Evolutionary conservation across 2,329 filamentous ascomycete genomes (phyloP), one percentile per base, ranked within the genome.

Genomic region (Aspergillus persii): DNA sequence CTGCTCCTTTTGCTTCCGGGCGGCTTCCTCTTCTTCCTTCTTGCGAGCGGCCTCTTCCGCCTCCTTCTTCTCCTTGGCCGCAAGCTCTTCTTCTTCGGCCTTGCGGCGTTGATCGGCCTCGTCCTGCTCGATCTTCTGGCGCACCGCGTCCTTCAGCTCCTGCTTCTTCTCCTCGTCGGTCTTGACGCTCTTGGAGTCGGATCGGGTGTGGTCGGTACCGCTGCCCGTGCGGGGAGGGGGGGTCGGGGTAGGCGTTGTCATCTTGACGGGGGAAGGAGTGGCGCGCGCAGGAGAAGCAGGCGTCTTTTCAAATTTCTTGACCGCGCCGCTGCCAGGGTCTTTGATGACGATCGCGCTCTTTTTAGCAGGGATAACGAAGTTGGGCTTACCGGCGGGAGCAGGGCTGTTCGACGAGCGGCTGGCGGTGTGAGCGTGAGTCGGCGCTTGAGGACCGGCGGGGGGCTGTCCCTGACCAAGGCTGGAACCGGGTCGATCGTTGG

Each of bases 321-420:
- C 80, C 31, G 87, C 85, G 71, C 95, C 91, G 62, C 92, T 93
- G 57, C 88, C 84, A 31, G 89, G 84, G 69, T 92, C 91, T 81
- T 92, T 96, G 81, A 97, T 96, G 52, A 87, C 82, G 65, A 97
- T 89, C 1, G 89, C 87, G 51, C 87, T 87, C 75, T 86, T 92
- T 81, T 89, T 91, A 59, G 75, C 81, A 8, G 89, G 87, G 60
- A 86, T 85, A 61, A 88, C 83, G 62, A 88, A 87, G 65, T 86
- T 83, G 3, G 85, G 80, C 62, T 85, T 85, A 39, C 86, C 82
- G 18, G 44, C 12, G 27, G 83, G 84, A 36, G 88, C 84, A 60
- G 82, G 83, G 80, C 82, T 73, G 63, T 75, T 77, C 76, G 86
- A 81, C 44, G 77, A 76, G 58, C 70, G 86, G 80, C 76, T 87